Base-by-base conservation (phyloP, 495 filamentous ascomycete species). In the Trichoderma parareesei region DNA sequence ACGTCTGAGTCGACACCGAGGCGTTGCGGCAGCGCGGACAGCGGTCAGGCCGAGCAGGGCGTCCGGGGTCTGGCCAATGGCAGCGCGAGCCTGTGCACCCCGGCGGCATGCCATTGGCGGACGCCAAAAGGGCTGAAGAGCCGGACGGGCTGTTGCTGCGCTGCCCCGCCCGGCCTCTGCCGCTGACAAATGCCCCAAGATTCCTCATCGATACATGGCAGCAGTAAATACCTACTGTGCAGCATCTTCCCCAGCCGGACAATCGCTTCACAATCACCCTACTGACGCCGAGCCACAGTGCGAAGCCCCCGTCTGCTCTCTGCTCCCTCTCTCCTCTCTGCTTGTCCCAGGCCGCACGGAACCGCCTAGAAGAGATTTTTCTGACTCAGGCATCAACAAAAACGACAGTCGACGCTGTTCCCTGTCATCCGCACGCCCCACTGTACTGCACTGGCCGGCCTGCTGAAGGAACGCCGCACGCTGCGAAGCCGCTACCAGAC, bases 141-240 rank as follows among this genome's bases (percentile, higher is more conserved):
- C 53, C 53, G 53, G 53, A 57, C 53, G 27, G 27, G 33, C 53
- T 35, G 35, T 35, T 57, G 53, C 27, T 35, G 53, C 27, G 53
- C 53, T 57, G 9, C 53, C 53, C 53, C 20, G 27, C 20, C 53
- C 27, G 27, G 35, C 11, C 13, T 5, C 11, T 11, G 53, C 53
- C 53, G 53, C 53, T 57, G 20, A 57, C 53, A 57, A 57, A 57
- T 57, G 53, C 53, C 11, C 2, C 53, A 57, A 57, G 53, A 57
- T 57, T 57, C 53, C 53, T 57, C 53, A 57, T 57, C 20, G 27
- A 27, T 27, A 27, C 27, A 27, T 27, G 27, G 27, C 27, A 27
- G 27, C 27, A 27, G 27, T 27, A 27, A 27, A 27, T 27, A 27
- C 27, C 27, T 27, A 27, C 27, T 27, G 27, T 27, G 27, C 27